A percentile compares a stretch with the other conserved stretches of the same genome.
Evolutionary conservation across 2,329 filamentous ascomycete species (phyloP).

Genomic region (Ophiostoma himal-ulmi): DNA sequence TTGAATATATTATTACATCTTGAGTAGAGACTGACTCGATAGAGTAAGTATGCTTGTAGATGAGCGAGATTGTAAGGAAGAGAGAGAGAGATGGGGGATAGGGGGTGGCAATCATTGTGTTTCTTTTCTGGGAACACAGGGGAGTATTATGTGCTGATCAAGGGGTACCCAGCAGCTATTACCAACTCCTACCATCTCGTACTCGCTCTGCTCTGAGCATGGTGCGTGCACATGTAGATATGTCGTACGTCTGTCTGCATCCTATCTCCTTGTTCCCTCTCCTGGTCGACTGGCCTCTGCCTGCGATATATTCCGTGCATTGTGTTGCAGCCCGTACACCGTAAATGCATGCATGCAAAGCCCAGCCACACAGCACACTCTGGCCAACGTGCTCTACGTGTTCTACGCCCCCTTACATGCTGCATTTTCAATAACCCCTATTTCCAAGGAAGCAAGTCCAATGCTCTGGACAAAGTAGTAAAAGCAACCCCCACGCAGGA

Average conservation of each 20-base stretch:
- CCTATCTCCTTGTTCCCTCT: too few relatives aligned
- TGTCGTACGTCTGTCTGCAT: not conserved
- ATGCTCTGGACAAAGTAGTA: not conserved
- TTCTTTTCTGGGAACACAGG: not conserved
- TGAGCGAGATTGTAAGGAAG: too few relatives aligned
- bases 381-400: too few relatives aligned
- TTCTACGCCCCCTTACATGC: not conserved
- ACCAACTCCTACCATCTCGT: too few relatives aligned
- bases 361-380: not conserved
- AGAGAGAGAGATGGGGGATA: not conserved
- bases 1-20: not conserved
- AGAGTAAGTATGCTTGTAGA: not conserved
- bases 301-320: slow-evolving; percentile 1
- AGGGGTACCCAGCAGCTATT: not conserved
- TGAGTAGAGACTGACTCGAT: not conserved
- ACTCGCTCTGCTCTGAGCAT: not conserved
- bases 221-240: not conserved
- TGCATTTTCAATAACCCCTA: not conserved
- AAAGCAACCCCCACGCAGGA: not conserved
- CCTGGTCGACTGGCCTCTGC: too few relatives aligned
- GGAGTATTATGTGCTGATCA: not conserved
- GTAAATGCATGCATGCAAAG: not conserved
- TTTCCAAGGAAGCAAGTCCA: slow-evolving; percentile 3
- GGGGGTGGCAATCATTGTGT: not conserved
- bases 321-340: not conserved